Evolutionary conservation across 306 rosid species (phyloP).

Genomic region (Nissolia schottii): DNA sequence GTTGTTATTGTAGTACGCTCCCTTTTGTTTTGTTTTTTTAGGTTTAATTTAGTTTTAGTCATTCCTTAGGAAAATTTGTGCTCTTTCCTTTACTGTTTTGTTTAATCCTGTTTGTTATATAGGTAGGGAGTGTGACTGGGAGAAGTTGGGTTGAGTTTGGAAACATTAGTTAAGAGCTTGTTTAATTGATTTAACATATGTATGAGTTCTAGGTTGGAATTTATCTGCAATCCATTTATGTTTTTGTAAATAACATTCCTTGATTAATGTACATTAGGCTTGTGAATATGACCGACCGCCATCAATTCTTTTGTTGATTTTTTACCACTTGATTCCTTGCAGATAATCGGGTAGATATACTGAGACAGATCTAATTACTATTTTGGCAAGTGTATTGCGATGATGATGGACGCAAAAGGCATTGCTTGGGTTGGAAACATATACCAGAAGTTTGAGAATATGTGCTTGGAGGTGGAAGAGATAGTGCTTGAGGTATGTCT

Average conservation of each 20-base stretch:
- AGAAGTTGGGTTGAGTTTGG: constrained; percentile 11
- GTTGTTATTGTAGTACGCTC: background rate
- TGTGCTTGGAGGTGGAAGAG: constrained; percentile 84
- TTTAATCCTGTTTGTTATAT: background rate
- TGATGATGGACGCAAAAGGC: constrained; percentile 59
- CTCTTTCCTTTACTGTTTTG: background rate
- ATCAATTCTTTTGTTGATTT: background rate
- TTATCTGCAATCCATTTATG: background rate
- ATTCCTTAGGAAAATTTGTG: background rate
- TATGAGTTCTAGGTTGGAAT: background rate
- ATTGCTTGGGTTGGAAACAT: constrained; percentile 71
- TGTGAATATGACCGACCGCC: background rate
- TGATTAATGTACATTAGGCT: constrained; percentile 3
- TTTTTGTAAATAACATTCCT: background rate
- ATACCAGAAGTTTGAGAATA: constrained; percentile 68
- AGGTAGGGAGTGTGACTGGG: constrained; percentile 1
- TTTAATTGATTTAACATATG: background rate
- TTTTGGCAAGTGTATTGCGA: constrained; percentile 21
- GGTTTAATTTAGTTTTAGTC: background rate
- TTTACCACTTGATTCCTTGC: background rate
- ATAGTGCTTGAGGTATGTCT: constrained; percentile 58
- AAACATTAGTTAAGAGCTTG: background rate
- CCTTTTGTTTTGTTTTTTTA: background rate
- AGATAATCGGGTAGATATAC: constrained; percentile 32
- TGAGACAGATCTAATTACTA: constrained; percentile 8